Evolutionary conservation across 495 filamentous ascomycete genomes (phyloP).

Genomic region (Penicillium lividum): DNA sequence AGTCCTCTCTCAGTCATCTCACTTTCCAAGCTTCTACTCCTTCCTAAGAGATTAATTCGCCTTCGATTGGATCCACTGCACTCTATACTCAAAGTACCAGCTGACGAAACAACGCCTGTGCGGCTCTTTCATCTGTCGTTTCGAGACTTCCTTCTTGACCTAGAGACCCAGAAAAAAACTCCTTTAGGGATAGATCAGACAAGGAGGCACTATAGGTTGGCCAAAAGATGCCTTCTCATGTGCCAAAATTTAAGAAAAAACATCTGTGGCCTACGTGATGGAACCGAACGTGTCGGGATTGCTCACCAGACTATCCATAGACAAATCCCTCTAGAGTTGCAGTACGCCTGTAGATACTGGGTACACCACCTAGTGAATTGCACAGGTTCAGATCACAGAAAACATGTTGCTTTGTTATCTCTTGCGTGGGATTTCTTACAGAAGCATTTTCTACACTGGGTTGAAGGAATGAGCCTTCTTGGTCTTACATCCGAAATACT

Average conservation of each 20-base stretch:
- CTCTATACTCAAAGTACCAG: slow-evolving; percentile 1
- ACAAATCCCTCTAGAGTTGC: slow-evolving; percentile 27
- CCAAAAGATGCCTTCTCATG: slow-evolving; percentile 30
- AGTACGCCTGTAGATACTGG: slow-evolving; percentile 42
- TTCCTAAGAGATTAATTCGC: neutral
- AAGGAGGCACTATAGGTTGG: slow-evolving; percentile 4
- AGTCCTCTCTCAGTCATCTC: slow-evolving; percentile 17
- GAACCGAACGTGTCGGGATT: slow-evolving; percentile 24
- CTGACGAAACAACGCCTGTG: neutral
- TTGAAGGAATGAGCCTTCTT: slow-evolving; percentile 43
- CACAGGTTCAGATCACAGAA: neutral
- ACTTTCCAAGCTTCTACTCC: slow-evolving; percentile 7
- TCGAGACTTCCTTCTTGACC: slow-evolving; percentile 13
- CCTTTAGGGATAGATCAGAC: slow-evolving; percentile 17
- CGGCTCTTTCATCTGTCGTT: slow-evolving; percentile 13
- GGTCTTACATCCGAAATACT: slow-evolving; percentile 14
- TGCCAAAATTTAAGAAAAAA: slow-evolving; percentile 29
- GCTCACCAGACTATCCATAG: slow-evolving; percentile 19
- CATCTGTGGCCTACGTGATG: slow-evolving; percentile 36
- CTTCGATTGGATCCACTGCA: slow-evolving; percentile 2
- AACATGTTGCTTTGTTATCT: slow-evolving; percentile 19
- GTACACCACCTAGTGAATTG: slow-evolving; percentile 20
- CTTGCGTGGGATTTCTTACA: slow-evolving; percentile 36
- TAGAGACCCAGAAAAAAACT: neutral
- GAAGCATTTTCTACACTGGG: slow-evolving; percentile 44